phyloP scores from a whole-genome alignment of 164 flowering plant species.

The Malania oleifera region DNA sequence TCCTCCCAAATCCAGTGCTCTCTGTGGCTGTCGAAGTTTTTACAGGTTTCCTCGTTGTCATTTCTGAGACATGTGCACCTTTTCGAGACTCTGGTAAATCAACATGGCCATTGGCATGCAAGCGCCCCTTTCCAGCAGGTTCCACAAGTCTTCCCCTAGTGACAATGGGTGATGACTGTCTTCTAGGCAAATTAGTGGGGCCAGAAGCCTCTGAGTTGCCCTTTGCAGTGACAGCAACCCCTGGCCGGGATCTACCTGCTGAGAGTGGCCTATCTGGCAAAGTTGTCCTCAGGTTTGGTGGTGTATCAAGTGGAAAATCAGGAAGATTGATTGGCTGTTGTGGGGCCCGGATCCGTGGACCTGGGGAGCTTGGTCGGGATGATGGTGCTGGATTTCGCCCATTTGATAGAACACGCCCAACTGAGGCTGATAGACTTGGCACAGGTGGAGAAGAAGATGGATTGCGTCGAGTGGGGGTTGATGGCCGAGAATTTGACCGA shows the following conservation, averaged over 20 bases:
- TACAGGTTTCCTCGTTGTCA: constrained; percentile 39
- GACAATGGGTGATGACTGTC: constrained; percentile 66
- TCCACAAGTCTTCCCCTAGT: constrained; percentile 69
- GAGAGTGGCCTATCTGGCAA: constrained; percentile 85
- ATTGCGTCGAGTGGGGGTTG: constrained; percentile 80
- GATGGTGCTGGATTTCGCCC: constrained; percentile 44
- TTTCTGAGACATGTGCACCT: constrained; percentile 33
- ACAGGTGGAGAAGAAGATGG: constrained; percentile 40
- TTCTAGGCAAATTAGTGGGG: constrained; percentile 34
- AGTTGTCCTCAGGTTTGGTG: constrained; percentile 88
- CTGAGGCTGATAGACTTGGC: constrained; percentile 42
- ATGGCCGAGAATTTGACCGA: constrained; percentile 66
- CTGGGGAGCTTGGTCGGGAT: constrained; percentile 80
- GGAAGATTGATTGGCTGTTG: constrained; percentile 72
- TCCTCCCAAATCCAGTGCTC: constrained; percentile 80
- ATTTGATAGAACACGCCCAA: constrained; percentile 46
- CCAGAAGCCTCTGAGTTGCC: constrained; percentile 41
- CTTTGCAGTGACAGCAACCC: constrained; percentile 35
- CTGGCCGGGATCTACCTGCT: constrained; percentile 88
- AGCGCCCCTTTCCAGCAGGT: constrained; percentile 35
- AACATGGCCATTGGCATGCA: constrained; percentile 45
- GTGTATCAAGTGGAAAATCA: constrained; percentile 82
- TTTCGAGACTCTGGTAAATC: constrained; percentile 44
- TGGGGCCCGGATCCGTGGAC: constrained; percentile 52
- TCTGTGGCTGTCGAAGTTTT: constrained; percentile 50